phyloP scores from a whole-genome alignment of 2,329 filamentous ascomycete species.

The Ilyonectria mors-panacis region DNA sequence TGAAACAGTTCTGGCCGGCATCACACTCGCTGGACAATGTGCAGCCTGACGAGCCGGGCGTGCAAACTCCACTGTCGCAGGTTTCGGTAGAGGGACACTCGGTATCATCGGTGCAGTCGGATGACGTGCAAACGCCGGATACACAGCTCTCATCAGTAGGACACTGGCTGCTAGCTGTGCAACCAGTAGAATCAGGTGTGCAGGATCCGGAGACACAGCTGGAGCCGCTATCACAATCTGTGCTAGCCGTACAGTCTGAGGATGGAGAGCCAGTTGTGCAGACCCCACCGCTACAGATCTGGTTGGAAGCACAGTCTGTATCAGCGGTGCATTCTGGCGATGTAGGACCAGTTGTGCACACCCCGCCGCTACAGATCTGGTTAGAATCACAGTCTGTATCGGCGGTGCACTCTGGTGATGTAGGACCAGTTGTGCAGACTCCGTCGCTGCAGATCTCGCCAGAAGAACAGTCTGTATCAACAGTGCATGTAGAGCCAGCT shows the following conservation, averaged over 20 bases:
- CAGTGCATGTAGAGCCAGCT: background rate
- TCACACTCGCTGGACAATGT: background rate
- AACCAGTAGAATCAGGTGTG: background rate
- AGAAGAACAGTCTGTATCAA: background rate
- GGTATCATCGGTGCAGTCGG: background rate
- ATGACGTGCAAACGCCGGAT: background rate
- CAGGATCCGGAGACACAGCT: conserved; percentile 5
- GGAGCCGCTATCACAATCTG: background rate
- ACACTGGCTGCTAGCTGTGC: conserved; percentile 1
- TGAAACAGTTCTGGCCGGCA: background rate
- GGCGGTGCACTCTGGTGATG: background rate
- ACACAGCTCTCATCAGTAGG: conserved; percentile 4
- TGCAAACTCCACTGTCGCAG: background rate
- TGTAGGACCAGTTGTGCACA: background rate
- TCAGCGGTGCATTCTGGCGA: background rate
- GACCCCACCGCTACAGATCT: conserved; percentile 3
- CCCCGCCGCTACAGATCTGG: conserved; percentile 1
- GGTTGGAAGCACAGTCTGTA: background rate
- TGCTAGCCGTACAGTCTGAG: background rate
- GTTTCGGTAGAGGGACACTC: background rate
- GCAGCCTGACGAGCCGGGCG: conserved; percentile 2
- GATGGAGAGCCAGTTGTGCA: background rate
- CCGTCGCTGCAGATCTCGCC: conserved; percentile 9
- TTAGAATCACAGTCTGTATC: conserved; percentile 6
- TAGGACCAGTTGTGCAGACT: background rate